Evolutionary conservation across 73 alveolate genomes (phyloP), one percentile per base, ranked within the genome.

Genomic region (Tetrahymena thermophila): DNA sequence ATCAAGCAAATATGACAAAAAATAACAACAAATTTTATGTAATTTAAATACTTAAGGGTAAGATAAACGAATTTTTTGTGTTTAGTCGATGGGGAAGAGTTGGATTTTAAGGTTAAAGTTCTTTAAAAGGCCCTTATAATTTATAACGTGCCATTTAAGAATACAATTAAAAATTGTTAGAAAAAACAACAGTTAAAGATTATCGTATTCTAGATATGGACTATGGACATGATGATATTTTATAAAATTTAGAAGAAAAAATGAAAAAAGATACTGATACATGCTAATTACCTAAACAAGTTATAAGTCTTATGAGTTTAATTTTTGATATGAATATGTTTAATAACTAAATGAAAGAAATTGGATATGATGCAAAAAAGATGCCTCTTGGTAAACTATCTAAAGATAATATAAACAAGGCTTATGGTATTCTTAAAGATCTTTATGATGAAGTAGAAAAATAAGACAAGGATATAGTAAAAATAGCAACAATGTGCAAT

Each of bases 311-410:
- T 17, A 95, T 97, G 15, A 44, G 95, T 37, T 85, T 97, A 19
- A 97, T 97, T 21, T 97, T 96, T 56, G 97, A 97, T 95, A 96
- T 94, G 97, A 96, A 97, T 35, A 97, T 96, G 96, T 94, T 97
- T 83, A 97, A 96, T 93, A 89, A 95, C 50, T 40, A 85, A 34
- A 95, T 95, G 97, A 95, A 89, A 89, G 97, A 95, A 95, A 98
- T 98, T 34, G 99, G 99, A 15, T 98, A 98, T 95, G 98, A 98
- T 96, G 97, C 98, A 37, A 85, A 96, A 42, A 98, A 97, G 96
- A 97, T 97, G 98, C 99, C 99, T 14, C 96, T 98, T 35, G 99
- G 99, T 28, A 98, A 98, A 85, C 97, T 98, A 55, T 96, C 99
- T 42, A 96, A 83, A 56, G 93, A 93, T 43, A 97, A 98, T 34